These are phyloP conservation scores for Thalassiosira hispida DNA, from an alignment of 352 stramenopile species.

Conservation along the genomic window DNA sequence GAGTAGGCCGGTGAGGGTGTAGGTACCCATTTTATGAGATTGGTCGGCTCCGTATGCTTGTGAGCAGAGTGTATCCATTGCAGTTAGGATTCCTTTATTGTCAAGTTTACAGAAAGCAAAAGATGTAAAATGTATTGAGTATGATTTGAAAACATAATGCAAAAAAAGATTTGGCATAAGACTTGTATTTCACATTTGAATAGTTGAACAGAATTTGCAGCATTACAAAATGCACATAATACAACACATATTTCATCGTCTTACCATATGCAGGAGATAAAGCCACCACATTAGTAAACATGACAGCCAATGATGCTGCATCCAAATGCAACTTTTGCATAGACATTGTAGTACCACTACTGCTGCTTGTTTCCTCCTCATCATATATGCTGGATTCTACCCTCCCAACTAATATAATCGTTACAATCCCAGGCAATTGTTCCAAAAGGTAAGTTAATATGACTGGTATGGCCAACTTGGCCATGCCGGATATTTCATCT, in stretches of 20 bases:
- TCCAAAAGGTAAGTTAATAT: conserved; percentile 38
- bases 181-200: not conserved
- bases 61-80: conserved; percentile 89
- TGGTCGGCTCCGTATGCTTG: conserved; percentile 87
- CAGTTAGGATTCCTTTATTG: conserved; percentile 81
- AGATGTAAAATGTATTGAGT: not conserved
- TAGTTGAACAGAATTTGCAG: not conserved
- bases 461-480: conserved; percentile 26
- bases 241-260: conserved; percentile 60
- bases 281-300: conserved; percentile 86
- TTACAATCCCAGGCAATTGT: conserved; percentile 39
- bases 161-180: not conserved
- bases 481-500: conserved; percentile 31
- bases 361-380: not conserved
- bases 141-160: not conserved
- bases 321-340: conserved; percentile 64
- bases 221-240: not conserved
- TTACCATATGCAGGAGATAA: conserved; percentile 71
- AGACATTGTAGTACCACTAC: not conserved
- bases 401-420: conserved; percentile 37
- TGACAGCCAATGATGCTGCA: conserved; percentile 82
- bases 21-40: conserved; percentile 88
- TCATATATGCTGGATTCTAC: not conserved
- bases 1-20: conserved; percentile 87
- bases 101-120: not conserved